Evolutionary conservation across 805 yeast species (phyloP).

Genomic region (Myxozyma lipomycoides): DNA sequence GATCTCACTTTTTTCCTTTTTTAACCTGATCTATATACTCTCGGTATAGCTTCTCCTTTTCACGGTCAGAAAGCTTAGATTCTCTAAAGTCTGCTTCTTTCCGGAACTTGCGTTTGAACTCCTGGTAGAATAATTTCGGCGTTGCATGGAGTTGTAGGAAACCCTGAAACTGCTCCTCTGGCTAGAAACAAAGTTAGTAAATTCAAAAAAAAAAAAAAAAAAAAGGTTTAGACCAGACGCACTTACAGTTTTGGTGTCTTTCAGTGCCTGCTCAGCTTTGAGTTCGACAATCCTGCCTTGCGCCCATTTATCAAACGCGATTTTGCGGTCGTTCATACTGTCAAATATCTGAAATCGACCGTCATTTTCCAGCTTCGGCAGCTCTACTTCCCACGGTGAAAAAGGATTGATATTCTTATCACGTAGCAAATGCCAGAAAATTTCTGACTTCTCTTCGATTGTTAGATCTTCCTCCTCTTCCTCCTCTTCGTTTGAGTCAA

Average conservation of each 20-base stretch:
- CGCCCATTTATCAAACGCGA: constrained; percentile 48
- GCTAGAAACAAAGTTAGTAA: constrained; percentile 10
- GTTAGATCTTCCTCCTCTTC: constrained; percentile 27
- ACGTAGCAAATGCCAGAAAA: constrained; percentile 41
- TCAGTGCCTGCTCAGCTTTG: constrained; percentile 9
- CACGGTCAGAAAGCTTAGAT: constrained; percentile 37
- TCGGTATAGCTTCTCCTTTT: constrained; percentile 41
- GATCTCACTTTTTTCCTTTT: constrained; percentile 4
- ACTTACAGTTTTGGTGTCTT: constrained; percentile 10
- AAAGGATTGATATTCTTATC: constrained; percentile 42
- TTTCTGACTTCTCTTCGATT: constrained; percentile 25
- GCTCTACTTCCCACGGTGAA: constrained; percentile 48
- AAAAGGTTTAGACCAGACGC: background rate
- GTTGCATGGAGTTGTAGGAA: constrained; percentile 33
- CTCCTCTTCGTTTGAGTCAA: constrained; percentile 23
- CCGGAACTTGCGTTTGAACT: constrained; percentile 41
- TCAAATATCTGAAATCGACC: constrained; percentile 41
- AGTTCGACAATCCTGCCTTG: constrained; percentile 19
- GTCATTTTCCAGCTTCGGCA: constrained; percentile 43
- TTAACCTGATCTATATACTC: constrained; percentile 31
- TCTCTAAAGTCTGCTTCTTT: constrained; percentile 32
- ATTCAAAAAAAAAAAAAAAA: background rate
- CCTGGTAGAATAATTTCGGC: constrained; percentile 38
- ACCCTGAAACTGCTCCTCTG: constrained; percentile 32
- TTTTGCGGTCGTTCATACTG: constrained; percentile 39